Percentiles rank a stretch among this genome's conserved stretches.
Conservation (phyloP, 495 filamentous ascomycete species). For the Umbilicaria muhlenbergii region DNA sequence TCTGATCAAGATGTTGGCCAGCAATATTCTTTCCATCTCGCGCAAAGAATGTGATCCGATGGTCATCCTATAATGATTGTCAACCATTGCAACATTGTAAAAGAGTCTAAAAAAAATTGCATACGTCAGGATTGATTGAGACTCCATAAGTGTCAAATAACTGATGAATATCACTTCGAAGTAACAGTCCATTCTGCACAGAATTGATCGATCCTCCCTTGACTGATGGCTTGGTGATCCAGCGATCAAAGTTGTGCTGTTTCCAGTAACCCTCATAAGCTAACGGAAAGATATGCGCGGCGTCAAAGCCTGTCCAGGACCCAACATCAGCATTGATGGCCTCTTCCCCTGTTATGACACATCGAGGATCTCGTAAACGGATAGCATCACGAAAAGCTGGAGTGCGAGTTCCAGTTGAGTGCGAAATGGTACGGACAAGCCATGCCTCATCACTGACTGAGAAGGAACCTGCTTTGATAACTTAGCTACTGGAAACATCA, state of each 20-base stretch:
- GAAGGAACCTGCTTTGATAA: slow-evolving; percentile 9
- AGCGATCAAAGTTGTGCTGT: slow-evolving; percentile 13
- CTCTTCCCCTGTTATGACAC: slow-evolving; percentile 17
- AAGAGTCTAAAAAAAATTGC: slow-evolving; percentile 4
- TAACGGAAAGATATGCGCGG: slow-evolving; percentile 23
- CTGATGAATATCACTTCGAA: slow-evolving; percentile 14
- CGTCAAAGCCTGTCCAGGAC: slow-evolving; percentile 16
- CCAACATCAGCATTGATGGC: slow-evolving; percentile 5
- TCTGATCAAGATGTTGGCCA: slow-evolving; percentile 19
- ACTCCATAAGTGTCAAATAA: slow-evolving; percentile 20
- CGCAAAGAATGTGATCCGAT: slow-evolving; percentile 22
- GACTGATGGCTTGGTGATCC: slow-evolving; percentile 11
- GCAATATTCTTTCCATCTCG: slow-evolving; percentile 13
- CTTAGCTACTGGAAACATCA: too few relatives aligned
- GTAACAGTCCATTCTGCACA: slow-evolving; percentile 21
- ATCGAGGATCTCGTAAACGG: slow-evolving; percentile 17
- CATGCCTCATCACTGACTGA: slow-evolving; percentile 14
- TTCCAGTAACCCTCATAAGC: slow-evolving; percentile 18
- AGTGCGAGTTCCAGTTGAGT: slow-evolving; percentile 10
- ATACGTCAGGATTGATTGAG: slow-evolving; percentile 21
- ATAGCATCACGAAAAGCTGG: slow-evolving; percentile 17
- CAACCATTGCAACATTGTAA: too few relatives aligned
- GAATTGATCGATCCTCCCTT: slow-evolving; percentile 16
- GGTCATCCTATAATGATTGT: slow-evolving; percentile 14
- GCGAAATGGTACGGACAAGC: slow-evolving; percentile 14